These are phyloP conservation scores for Linum tenue DNA, from an alignment of 345 rosid genomes.

Conservation along the genomic window DNA sequence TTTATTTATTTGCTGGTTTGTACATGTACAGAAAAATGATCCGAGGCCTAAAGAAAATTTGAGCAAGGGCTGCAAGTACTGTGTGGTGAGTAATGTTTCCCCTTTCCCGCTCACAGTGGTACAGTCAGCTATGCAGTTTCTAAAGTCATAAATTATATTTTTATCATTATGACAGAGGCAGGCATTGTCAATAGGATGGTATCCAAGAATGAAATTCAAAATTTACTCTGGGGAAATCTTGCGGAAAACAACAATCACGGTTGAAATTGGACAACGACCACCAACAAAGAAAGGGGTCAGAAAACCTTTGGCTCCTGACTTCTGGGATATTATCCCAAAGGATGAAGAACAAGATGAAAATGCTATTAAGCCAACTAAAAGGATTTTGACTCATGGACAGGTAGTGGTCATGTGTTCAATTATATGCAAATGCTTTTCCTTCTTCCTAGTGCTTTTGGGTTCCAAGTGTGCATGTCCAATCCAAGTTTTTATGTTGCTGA, in stretches of 20 bases:
- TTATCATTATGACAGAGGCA: constrained; percentile 13
- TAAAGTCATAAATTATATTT: constrained; percentile 4
- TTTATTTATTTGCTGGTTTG: not conserved
- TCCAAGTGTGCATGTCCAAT: too few species aligned
- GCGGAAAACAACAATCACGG: constrained; percentile 46
- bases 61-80: constrained; percentile 60
- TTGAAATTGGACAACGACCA: constrained; percentile 41
- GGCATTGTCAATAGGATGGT: constrained; percentile 35
- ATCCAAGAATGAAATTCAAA: constrained; percentile 71
- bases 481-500: too few species aligned
- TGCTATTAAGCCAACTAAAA: constrained; percentile 34
- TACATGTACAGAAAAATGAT: constrained; percentile 26
- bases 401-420: constrained; percentile 20
- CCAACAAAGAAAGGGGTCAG: constrained; percentile 23
- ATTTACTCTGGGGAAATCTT: constrained; percentile 53
- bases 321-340: constrained; percentile 61
- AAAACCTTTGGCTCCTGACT: constrained; percentile 53
- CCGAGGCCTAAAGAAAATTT: constrained; percentile 21
- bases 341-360: constrained; percentile 51
- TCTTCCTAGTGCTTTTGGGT: too few species aligned
- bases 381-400: constrained; percentile 72
- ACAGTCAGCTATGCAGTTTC: not conserved
- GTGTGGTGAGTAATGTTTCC: constrained; percentile 46
- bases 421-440: not conserved
- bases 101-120: constrained; percentile 8